Evolutionary conservation across 2,329 filamentous ascomycete genomes (phyloP), one percentile per base, ranked within the genome.

Genomic region (Colletotrichum simmondsii): DNA sequence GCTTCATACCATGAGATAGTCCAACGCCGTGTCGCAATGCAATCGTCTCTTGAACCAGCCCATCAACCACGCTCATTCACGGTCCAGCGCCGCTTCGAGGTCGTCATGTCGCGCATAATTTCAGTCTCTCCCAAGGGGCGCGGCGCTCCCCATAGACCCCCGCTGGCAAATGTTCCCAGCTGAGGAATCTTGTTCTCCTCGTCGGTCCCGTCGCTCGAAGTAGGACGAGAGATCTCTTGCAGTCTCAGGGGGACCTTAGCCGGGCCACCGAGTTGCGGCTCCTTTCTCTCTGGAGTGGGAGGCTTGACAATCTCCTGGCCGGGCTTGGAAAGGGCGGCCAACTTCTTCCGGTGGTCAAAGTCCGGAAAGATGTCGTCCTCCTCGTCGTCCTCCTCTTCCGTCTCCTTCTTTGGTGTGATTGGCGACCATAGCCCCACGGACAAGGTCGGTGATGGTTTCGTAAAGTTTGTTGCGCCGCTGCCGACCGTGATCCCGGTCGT

Each of bases 21-120:
- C 28, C 24, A 26, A 4, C 46, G 5, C 28, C 37, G 30, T 12
- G 10, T 32, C 28, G 46, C 53, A n/a, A 49, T 56, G 26, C 46
- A 56, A 26, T 37, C 42, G 30, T 60, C 24, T 22, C 22, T 37
- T 8, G 7, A 5, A 28, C 14, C 26, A 7, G 3, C 28, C 22
- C 3, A 35, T 72, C 42, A 72, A 19, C 74, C 74, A 32, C 79
- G 83, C 76, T 90, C 88, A 58, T 85, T 89, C 5, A 90, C 85
- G 26, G 88, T 89, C 89, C 89, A 91, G 28, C 88, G 83, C 64
- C 88, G 80, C 80, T 90, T 90, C 1, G 83, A 81, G 24, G 83
- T 81, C 42, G 82, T 84, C 68, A 84, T 70, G 69, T 90, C 88
- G 7, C 86, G 81, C 35, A 83, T 79, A 22, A 72, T 66, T 65